Base-by-base conservation (phyloP, 768 basidiomycete species). In the Leccinum boreale region DNA sequence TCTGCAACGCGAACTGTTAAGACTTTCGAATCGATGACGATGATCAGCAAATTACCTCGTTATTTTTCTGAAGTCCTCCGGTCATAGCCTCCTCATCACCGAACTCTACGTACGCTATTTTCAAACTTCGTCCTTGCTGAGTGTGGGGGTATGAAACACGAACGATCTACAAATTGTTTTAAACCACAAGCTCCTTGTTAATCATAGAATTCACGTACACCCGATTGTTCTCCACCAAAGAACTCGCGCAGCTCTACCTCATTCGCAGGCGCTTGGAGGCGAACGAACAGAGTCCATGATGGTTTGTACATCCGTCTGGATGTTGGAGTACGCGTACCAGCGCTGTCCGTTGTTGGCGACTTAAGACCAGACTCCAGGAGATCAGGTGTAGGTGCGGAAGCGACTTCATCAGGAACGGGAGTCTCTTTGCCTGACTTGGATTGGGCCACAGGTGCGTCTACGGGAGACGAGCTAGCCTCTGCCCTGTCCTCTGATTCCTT, bases 201-300 rank as follows among this genome's bases (percentile, higher is more conserved):
- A 9, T 39, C 45, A 17, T 19, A 52, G 36, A n/a, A 29, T 50
- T 46, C 39, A 77, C 86, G 62, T 65, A 91, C 89, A 54, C 87
- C 87, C 33, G 73, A 77, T 70, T 84, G 82, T 1, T 85, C 84
- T 9, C 87, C 89, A 9, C 80, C 83, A 67, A 89, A 94, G 74
- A 91, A 92, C 17, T 89, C 88, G 55, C 81, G 80, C 8, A 94
- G 67, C 50, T 92, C 90, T 0, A 71, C 62, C 62, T 94, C 92
- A 10, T 71, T 80, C 5, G 82, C 77, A 12, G 79, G 68, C 8
- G 76, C 63, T 17, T 77, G 71, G 74, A 87, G 78, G 61, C 87
- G 84, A 80, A 94, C 84, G 72, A 91, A 94, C 52, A 94, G 80
- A 8, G 92, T 94, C 86, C 87, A 92, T 5, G 92, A 90, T 70